Base-by-base conservation (phyloP, 495 filamentous ascomycete species). In the Penicillium lagena region DNA sequence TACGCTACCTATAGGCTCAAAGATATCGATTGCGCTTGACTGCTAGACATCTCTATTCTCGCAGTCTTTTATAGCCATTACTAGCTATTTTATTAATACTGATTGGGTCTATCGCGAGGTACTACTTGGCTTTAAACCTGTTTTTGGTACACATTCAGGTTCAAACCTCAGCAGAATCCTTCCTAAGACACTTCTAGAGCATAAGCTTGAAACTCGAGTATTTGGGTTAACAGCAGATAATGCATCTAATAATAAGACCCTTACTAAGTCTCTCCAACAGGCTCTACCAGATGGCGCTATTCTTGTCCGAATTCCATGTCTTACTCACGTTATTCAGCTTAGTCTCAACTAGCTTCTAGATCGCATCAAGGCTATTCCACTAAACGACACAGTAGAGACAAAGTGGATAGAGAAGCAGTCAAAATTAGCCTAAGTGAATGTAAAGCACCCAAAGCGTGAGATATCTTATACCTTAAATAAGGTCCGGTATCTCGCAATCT, bases 51-150 rank as follows among this genome's bases (percentile, higher is more conserved):
- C 38, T 1, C 41, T 37, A 14, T 51, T 50, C 45, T 28, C 9
- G 0, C 34, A 51, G 27, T 29, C 42, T n/a, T 60, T 60, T 49
- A 60, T 60, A n/a, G 46, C 46, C 4, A 42, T 54, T 3, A 56
- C 45, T n/a, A 34, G 52, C 28, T 60, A 56, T 28, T 55, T 55
- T 29, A 29, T 58, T 32, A 28, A 58, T 35, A 0, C 12, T 1
- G 39, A 58, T 12, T 59, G 31, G 55, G 44, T 45, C 9, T 60
- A 60, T 27, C 40, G 12, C 7, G 42, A 55, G 49, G 10, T 54
- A 5, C 35, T 60, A 10, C 50, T 60, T 51, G 37, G 51, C 2
- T 60, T 60, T 47, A 31, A 60, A 14, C 49, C 29, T 9, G 9
- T 57, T 35, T 22, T 40, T 49, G 27, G 44, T 2, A 4, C 10